A percentile compares a stretch with the other conserved stretches of the same genome.
These are phyloP conservation scores for Kodamaea sp. DNA, from an alignment of 1,139 yeast genomes.

Conservation along the genomic window DNA sequence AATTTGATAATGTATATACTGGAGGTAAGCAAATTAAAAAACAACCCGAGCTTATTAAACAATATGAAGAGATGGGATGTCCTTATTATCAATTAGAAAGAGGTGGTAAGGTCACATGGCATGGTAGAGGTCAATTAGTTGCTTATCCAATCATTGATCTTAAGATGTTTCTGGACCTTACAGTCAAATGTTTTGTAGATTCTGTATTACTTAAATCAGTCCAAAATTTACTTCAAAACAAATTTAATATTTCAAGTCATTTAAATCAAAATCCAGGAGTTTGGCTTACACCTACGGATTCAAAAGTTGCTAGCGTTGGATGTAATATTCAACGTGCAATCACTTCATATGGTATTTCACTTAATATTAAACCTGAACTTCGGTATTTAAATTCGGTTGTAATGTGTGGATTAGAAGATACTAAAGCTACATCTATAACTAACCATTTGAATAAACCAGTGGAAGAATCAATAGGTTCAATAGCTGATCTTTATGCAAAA, in stretches of 20 bases:
- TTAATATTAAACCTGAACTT: slow-evolving; percentile 74
- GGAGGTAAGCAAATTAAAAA: slow-evolving; percentile 79
- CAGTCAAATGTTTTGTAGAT: slow-evolving; percentile 73
- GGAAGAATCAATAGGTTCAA: slow-evolving; percentile 20
- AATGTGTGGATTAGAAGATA: slow-evolving; percentile 82
- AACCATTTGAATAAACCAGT: slow-evolving; percentile 5
- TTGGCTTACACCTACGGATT: slow-evolving; percentile 56
- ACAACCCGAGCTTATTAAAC: slow-evolving; percentile 35
- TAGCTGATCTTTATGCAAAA: slow-evolving; percentile 50
- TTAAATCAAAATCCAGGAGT: slow-evolving; percentile 80
- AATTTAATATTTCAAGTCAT: slow-evolving; percentile 41
- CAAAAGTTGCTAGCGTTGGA: slow-evolving; percentile 87
- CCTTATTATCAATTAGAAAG: slow-evolving; percentile 69
- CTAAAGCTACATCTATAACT: slow-evolving; percentile 37
- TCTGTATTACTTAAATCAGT: slow-evolving; percentile 64
- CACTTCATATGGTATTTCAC: slow-evolving; percentile 85
- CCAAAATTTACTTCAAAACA: slow-evolving; percentile 45
- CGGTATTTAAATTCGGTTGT: slow-evolving; percentile 65
- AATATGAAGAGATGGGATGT: slow-evolving; percentile 40
- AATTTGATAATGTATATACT: slow-evolving; percentile 80
- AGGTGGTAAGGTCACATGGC: slow-evolving; percentile 98
- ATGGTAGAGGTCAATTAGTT: slow-evolving; percentile 93
- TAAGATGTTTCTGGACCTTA: slow-evolving; percentile 52
- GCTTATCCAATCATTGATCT: slow-evolving; percentile 81
- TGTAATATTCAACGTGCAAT: slow-evolving; percentile 79